These are phyloP conservation scores for Orychophragmus violaceus DNA, from an alignment of 345 rosid genomes.

Conservation along the genomic window DNA sequence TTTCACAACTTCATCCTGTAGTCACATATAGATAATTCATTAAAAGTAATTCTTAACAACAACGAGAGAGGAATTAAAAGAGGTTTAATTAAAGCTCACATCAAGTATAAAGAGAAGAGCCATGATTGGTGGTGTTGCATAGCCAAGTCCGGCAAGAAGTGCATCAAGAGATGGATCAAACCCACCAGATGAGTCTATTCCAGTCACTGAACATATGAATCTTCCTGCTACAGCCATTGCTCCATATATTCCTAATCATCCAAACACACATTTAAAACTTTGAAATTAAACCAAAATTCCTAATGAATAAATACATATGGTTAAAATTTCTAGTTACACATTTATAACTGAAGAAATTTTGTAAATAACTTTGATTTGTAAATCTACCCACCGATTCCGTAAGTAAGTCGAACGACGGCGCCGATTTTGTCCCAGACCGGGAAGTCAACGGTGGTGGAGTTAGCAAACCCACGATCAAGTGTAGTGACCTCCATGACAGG, in stretches of 20 bases:
- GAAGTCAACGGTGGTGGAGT: conserved; percentile 47
- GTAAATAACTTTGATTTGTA: background rate
- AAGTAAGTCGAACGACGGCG: conserved; percentile 77
- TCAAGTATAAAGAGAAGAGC: conserved; percentile 90
- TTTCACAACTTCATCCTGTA: conserved; percentile 98
- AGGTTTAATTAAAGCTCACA: conserved; percentile 33
- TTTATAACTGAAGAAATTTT: too few species aligned
- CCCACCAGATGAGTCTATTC: conserved; percentile 81
- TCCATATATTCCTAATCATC: conserved; percentile 69
- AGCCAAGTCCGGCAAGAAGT: conserved; percentile 74
- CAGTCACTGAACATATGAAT: conserved; percentile 81
- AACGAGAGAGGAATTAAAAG: background rate
- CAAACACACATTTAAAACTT: background rate
- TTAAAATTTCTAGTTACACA: too few species aligned
- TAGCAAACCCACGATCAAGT: conserved; percentile 57
- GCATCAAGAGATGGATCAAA: conserved; percentile 71
- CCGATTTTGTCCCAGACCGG: conserved; percentile 93
- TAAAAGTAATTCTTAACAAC: background rate
- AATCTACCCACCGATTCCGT: conserved; percentile 67
- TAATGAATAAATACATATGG: too few species aligned
- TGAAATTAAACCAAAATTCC: background rate
- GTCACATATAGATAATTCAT: too few species aligned
- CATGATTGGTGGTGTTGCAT: conserved; percentile 92
- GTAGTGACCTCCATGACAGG: conserved; percentile 73
- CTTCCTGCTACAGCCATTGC: conserved; percentile 88